phyloP scores from a whole-genome alignment of 352 stramenopile genomes.

The Globisporangium middletonii region DNA sequence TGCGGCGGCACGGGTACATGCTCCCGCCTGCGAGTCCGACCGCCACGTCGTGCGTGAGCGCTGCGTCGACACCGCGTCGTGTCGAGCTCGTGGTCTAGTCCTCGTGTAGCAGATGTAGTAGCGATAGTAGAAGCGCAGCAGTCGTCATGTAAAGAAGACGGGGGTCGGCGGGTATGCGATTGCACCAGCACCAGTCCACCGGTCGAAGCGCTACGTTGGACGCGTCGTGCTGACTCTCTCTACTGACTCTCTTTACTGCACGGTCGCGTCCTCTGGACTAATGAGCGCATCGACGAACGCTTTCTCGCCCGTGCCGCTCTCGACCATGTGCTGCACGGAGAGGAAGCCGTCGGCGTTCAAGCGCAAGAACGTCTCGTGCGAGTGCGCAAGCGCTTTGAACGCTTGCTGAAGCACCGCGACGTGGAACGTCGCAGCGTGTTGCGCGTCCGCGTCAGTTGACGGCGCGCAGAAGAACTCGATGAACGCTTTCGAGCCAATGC shows the following conservation, averaged over 20 bases:
- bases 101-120: too few species aligned
- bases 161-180: too few species aligned
- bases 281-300: constrained; percentile 79
- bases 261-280: constrained; percentile 65
- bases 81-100: too few species aligned
- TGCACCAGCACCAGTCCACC: too few species aligned
- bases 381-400: constrained; percentile 70
- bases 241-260: constrained; percentile 16
- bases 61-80: too few species aligned
- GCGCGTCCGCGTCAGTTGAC: too few species aligned
- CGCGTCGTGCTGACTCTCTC: not conserved
- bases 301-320: constrained; percentile 61
- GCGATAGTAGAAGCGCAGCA: too few species aligned
- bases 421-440: constrained; percentile 51
- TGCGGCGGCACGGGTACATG: constrained; percentile 71
- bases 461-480: constrained; percentile 74
- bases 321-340: constrained; percentile 81
- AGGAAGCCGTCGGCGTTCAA: constrained; percentile 79
- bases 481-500: constrained; percentile 59
- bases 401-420: constrained; percentile 76
- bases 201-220: not conserved
- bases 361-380: constrained; percentile 76
- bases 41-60: too few species aligned
- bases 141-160: too few species aligned
- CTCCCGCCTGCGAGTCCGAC: constrained; percentile 16